A percentile compares a stretch with the other conserved stretches of the same genome.
phyloP scores from a whole-genome alignment of 2,329 filamentous ascomycete genomes.

The Claviceps lovelessii region DNA sequence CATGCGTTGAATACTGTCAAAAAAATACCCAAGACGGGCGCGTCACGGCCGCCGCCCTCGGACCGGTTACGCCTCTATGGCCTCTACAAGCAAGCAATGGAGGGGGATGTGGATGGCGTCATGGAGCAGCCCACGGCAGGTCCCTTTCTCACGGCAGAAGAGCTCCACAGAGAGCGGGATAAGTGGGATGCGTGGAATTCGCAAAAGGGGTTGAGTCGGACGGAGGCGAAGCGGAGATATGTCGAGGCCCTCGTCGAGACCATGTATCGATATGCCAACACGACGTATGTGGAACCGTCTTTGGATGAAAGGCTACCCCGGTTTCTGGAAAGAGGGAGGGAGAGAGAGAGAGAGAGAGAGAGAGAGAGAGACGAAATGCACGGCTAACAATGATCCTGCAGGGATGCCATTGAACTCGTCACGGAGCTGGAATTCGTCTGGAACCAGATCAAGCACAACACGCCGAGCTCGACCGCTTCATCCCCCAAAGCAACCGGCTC shows the following conservation, averaged over 20 bases:
- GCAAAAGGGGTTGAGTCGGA: constrained; percentile 68
- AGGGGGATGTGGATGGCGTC: constrained; percentile 88
- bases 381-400: constrained; percentile 13
- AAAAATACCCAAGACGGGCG: constrained; percentile 88
- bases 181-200: constrained; percentile 94
- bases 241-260: constrained; percentile 89
- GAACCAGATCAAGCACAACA: constrained; percentile 91
- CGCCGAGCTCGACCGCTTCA: constrained; percentile 46
- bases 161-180: constrained; percentile 44
- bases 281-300: constrained; percentile 38
- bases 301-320: background rate
- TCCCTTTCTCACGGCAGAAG: constrained; percentile 34
- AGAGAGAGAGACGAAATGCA: background rate
- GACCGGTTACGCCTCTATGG: constrained; percentile 91
- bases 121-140: constrained; percentile 62
- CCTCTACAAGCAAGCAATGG: constrained; percentile 98
- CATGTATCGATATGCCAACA: constrained; percentile 92
- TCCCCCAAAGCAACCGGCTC: constrained; percentile 33
- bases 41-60: constrained; percentile 68
- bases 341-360: background rate
- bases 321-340: background rate
- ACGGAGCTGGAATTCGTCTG: constrained; percentile 96
- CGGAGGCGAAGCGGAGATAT: constrained; percentile 87
- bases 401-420: constrained; percentile 75
- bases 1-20: constrained; percentile 98